Base-by-base conservation (phyloP, 2,329 filamentous ascomycete species). In the Stachybotrys elegans region DNA sequence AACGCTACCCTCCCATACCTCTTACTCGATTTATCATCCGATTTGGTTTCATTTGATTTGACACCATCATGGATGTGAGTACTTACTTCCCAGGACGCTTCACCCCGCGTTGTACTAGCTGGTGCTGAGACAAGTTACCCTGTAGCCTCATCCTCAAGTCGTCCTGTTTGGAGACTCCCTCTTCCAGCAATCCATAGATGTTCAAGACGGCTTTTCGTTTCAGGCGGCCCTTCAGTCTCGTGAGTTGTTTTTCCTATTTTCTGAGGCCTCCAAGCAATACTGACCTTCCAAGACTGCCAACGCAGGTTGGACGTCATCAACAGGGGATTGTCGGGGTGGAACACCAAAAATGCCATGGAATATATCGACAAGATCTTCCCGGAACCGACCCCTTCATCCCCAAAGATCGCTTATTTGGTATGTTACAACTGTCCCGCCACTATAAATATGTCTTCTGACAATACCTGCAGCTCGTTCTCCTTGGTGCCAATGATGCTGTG, bases 131-230 rank as follows among this genome's bases (percentile, higher is more conserved):
- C n/a, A n/a, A n/a, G n/a, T n/a, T n/a, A n/a, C n/a, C 23, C 8
- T 20, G 21, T 7, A 12, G 40, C 31, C 42, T 1, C 29, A 16
- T n/a, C 81, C 84, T 40, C 87, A 91, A 58, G 73, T 91, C 54
- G 72, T 97, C 49, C 79, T 97, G 20, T 86, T 97, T 49, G 92
- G 92, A 43, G 93, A 97, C 68, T 95, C 88, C 23, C 84, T 97
- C 49, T 84, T 92, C 40, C 83, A 97, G 58, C 71, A 76, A 34
- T 77, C 81, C 2, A 78, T 77, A 50, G 71, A 75, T 27, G 71
- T 82, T 40, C 66, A 76, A 11, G 69, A 79, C 45, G 88, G 85
- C 14, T 92, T 91, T 63, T 87, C 78, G 1, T 87, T 94, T 55
- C 80, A 83, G 46, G 78, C 85, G 19, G 81, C 79, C 14, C 69